Evolutionary conservation across 108 stramenopile genomes (phyloP).

Genomic region (Epithemia pelagica): DNA sequence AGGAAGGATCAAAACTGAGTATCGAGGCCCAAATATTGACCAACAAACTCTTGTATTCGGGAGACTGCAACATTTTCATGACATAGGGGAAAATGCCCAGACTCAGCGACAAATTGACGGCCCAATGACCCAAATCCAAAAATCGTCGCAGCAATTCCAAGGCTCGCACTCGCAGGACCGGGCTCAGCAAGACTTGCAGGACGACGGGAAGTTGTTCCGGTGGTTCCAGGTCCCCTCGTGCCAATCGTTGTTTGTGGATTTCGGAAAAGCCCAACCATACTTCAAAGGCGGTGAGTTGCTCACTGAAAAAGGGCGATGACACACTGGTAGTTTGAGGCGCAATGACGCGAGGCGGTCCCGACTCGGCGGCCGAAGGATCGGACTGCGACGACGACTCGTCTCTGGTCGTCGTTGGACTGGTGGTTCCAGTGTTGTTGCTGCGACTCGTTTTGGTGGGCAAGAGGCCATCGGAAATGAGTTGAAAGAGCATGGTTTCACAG

Average conservation of each 20-base stretch:
- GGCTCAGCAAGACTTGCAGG: constrained; percentile 90
- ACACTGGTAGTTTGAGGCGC: constrained; percentile 10
- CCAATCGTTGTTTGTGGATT: constrained; percentile 29
- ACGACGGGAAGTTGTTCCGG: constrained; percentile 96
- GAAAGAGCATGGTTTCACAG: constrained; percentile 87
- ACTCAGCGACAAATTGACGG: constrained; percentile 88
- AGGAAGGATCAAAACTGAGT: constrained; percentile 84
- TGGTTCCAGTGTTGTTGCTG: background rate
- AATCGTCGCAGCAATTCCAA: constrained; percentile 83
- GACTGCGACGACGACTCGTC: background rate
- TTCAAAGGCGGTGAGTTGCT: constrained; percentile 97
- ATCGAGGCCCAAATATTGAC: constrained; percentile 95
- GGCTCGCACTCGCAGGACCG: constrained; percentile 88
- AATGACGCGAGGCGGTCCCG: background rate
- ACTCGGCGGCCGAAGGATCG: background rate
- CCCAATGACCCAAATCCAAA: constrained; percentile 89
- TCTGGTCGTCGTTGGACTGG: background rate
- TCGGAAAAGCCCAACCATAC: constrained; percentile 92
- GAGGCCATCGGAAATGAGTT: constrained; percentile 66
- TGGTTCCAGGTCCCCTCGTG: constrained; percentile 35
- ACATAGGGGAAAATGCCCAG: constrained; percentile 98
- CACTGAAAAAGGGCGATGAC: constrained; percentile 89
- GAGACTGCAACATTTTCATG: constrained; percentile 86
- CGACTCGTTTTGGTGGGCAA: constrained; percentile 4
- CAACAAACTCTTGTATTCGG: constrained; percentile 88